Base-by-base conservation (phyloP, 345 rosid genomes). In the Theobroma cacao region DNA sequence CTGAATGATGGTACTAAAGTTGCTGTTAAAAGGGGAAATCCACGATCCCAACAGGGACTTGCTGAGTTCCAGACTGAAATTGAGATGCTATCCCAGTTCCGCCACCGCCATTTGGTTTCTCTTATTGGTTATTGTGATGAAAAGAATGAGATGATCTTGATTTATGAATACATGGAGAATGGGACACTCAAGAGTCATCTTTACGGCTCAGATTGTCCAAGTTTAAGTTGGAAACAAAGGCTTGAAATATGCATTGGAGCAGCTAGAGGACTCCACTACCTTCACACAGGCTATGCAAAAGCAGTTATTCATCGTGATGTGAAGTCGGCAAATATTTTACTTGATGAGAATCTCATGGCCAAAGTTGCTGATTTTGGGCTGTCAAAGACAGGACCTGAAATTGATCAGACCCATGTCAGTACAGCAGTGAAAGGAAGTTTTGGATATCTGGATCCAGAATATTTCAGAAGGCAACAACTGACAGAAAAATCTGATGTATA, bases 361-460 rank as follows among this genome's bases (percentile, higher is more conserved):
- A 89, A 91, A 81, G 93, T 88, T 78, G 92, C 91, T 60, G 91
- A 89, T 83, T 92, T 94, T 76, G 97, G 98, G 74, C 89, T 93
- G 56, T 93, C 97, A 20, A 93, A 93, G 86, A 84, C 92, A 0
- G 98, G 94, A 34, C 94, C 94, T 3, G 98, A 93, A 80, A 62
- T 93, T 22, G 97, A 94, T 79, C 97, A 94, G 83, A 94, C 98
- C 48, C 98, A 94, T 60, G 97, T 94, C 78, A 94, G 97, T 77
- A 94, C 97, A 12, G 98, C 98, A 1, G 98, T 93, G 68, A 93
- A 93, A 86, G 98, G 98, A 30, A 93, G 94, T 61, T 93, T 93
- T n/a, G 98, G 98, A 5, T 93, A 93, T 78, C 90, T 93, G 11
- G 98, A 93, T 72, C 98, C 98, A 0, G 98, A 93, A 77, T 93